Conservation (phyloP, 73 alveolate genomes). For the Tetrahymena borealis region DNA sequence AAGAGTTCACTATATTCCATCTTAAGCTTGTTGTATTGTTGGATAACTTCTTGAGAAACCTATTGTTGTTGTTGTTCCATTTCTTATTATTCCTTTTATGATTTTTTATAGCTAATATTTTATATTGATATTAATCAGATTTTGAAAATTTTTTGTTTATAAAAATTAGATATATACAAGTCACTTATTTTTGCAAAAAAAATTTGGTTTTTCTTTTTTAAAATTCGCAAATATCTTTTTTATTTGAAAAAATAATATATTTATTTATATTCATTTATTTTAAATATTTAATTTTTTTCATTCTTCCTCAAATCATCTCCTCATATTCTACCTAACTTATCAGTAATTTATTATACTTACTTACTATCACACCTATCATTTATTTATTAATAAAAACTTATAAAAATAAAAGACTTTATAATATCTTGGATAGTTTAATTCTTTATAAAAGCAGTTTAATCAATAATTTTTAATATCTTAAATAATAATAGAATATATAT, state of each 20-base stretch:
- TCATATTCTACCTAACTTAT: background rate
- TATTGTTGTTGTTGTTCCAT: background rate
- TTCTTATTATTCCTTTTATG: no score
- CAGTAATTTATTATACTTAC: no score
- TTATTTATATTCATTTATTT: background rate
- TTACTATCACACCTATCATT: no score
- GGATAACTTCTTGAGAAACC: slow-evolving; percentile 7
- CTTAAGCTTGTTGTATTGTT: slow-evolving; percentile 24
- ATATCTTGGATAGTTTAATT: no score
- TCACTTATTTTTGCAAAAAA: background rate
- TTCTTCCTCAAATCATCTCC: background rate
- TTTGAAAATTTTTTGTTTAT: background rate
- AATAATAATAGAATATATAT: no score
- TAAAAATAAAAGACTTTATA: no score
- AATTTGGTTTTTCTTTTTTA: background rate
- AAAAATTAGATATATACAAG: background rate
- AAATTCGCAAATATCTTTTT: background rate
- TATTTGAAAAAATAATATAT: background rate
- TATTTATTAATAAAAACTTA: no score
- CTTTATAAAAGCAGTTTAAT: no score
- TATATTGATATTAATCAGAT: background rate
- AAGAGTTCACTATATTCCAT: slow-evolving; percentile 32
- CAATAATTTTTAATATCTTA: no score
- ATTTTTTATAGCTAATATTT: no score
- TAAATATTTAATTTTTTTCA: background rate